A percentile compares a stretch with the other conserved stretches of the same genome.
Conservation (phyloP, 371 early-diverging fungal species). For the Mortierella sp. region DNA sequence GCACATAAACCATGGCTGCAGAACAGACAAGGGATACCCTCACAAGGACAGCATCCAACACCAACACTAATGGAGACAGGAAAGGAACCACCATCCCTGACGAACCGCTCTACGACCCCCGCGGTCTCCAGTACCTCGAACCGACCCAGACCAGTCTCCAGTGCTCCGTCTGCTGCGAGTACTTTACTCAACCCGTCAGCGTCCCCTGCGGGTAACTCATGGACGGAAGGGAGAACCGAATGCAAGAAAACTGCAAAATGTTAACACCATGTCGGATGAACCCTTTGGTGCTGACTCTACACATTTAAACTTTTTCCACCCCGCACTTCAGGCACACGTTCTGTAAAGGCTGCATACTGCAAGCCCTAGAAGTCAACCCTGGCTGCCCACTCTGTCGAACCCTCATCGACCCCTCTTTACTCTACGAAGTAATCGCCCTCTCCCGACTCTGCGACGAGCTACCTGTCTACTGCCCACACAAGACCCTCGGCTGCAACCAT, state of each 20-base stretch:
- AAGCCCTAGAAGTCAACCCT: constrained; percentile 64
- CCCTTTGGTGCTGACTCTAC: neutral
- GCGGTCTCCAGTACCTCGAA: constrained; percentile 52
- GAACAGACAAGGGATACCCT: neutral
- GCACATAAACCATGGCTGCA: constrained; percentile 14
- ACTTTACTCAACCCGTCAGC: constrained; percentile 57
- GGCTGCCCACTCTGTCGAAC: constrained; percentile 80
- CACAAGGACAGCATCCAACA: neutral
- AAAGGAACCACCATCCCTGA: constrained; percentile 11
- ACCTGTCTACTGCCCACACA: constrained; percentile 69
- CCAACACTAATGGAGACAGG: constrained; percentile 2
- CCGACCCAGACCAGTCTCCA: constrained; percentile 52
- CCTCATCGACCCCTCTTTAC: constrained; percentile 59
- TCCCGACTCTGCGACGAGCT: constrained; percentile 81
- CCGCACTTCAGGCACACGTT: constrained; percentile 71
- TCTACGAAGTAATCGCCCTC: constrained; percentile 75
- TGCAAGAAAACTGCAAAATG: neutral
- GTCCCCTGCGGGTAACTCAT: constrained; percentile 51
- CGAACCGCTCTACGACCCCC: constrained; percentile 44
- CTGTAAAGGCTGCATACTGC: constrained; percentile 73
- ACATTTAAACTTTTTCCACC: neutral
- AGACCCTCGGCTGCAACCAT: constrained; percentile 69
- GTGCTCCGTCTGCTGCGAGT: constrained; percentile 56
- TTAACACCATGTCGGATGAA: neutral
- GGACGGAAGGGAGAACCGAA: neutral